Evolutionary conservation across 1,284 basidiomycete genomes (phyloP).

Genomic region (Meripilus lineatus): DNA sequence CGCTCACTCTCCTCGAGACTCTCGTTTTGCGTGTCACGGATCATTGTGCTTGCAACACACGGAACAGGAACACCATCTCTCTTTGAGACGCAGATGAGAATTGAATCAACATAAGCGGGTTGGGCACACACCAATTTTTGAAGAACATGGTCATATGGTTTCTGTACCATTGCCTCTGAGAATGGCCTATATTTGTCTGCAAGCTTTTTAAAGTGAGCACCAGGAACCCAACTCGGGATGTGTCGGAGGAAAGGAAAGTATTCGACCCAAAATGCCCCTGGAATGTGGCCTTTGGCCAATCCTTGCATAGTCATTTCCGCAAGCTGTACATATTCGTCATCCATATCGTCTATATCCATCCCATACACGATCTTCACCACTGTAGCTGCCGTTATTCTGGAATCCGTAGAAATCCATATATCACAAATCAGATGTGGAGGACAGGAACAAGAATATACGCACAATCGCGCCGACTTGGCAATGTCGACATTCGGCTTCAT

Average conservation of each 20-base stretch:
- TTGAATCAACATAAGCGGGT: too few relatives aligned
- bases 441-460: background rate
- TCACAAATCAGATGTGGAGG: background rate
- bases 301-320: background rate
- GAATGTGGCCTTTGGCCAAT: conserved; percentile 3
- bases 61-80: too few relatives aligned
- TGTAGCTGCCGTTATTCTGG: background rate
- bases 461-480: background rate
- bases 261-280: conserved; percentile 10
- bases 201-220: conserved; percentile 6
- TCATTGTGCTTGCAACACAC: too few relatives aligned
- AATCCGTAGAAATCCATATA: too few relatives aligned
- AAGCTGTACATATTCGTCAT: conserved; percentile 4
- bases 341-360: conserved; percentile 4
- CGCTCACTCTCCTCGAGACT: too few relatives aligned
- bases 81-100: too few relatives aligned
- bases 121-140: too few relatives aligned
- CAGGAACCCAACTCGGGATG: conserved; percentile 8
- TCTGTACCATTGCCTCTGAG: conserved; percentile 7
- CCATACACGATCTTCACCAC: conserved; percentile 8
- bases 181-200: conserved; percentile 5
- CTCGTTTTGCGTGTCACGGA: too few relatives aligned
- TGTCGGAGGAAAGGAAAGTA: conserved; percentile 5
- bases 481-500: background rate
- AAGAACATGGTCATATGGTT: conserved; percentile 11